These are phyloP conservation scores for Axilococcus clingmanii DNA, from an alignment of 139 green algal species.

Conservation along the genomic window DNA sequence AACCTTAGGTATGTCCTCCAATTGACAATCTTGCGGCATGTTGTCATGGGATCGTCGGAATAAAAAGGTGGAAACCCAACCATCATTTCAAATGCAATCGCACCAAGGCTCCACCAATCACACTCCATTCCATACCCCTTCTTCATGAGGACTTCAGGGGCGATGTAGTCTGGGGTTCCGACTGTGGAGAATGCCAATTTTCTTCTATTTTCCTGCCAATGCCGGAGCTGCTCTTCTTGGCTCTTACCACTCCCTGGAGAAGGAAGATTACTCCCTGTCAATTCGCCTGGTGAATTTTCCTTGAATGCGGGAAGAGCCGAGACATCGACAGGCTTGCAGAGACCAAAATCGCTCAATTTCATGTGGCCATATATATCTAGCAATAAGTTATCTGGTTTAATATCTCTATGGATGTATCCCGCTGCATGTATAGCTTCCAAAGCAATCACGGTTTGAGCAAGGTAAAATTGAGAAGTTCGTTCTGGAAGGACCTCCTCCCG, in stretches of 20 bases:
- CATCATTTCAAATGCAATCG: slow-evolving; percentile 98
- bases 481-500: slow-evolving; percentile 89
- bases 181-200: slow-evolving; percentile 87
- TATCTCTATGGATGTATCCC: slow-evolving; percentile 94
- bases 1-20: slow-evolving; percentile 88
- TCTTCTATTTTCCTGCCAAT: slow-evolving; percentile 70
- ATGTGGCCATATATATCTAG: slow-evolving; percentile 79
- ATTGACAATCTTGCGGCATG: slow-evolving; percentile 90
- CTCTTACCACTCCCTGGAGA: slow-evolving; percentile 9
- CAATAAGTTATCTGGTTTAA: slow-evolving; percentile 98
- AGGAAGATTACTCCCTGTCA: slow-evolving; percentile 1
- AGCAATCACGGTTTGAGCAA: slow-evolving; percentile 57
- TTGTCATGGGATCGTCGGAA: slow-evolving; percentile 54
- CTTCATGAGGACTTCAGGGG: slow-evolving; percentile 88
- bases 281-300: slow-evolving; percentile 24
- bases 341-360: slow-evolving; percentile 95
- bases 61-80: slow-evolving; percentile 96
- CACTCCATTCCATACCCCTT: slow-evolving; percentile 97
- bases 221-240: slow-evolving; percentile 35
- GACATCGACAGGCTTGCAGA: slow-evolving; percentile 90
- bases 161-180: slow-evolving; percentile 94
- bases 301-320: slow-evolving; percentile 42
- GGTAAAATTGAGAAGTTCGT: slow-evolving; percentile 36
- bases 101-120: slow-evolving; percentile 96
- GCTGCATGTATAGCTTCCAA: slow-evolving; percentile 81